Evolutionary conservation across 2,329 filamentous ascomycete genomes (phyloP).

Genomic region (Colletotrichum liaoningense): DNA sequence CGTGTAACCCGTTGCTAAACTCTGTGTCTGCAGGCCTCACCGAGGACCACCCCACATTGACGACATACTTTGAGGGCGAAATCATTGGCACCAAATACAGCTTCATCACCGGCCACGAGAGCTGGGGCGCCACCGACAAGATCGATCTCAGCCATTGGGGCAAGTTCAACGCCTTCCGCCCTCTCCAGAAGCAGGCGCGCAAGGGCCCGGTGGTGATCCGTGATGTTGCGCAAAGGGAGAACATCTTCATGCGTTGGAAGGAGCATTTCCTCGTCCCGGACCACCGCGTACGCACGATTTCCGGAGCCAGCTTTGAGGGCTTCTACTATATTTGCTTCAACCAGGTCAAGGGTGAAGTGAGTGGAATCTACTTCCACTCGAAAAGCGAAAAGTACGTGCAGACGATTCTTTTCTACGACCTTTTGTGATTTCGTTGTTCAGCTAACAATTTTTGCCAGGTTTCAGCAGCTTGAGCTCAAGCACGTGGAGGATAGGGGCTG

Average conservation of each 20-base stretch:
- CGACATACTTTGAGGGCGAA: constrained; percentile 98
- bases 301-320: constrained; percentile 95
- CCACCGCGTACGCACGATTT: constrained; percentile 90
- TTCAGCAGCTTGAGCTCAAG: constrained; percentile 91
- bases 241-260: constrained; percentile 99
- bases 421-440: background rate
- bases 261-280: constrained; percentile 97
- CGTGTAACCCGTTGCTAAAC: constrained; percentile 18
- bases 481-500: constrained; percentile 89
- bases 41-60: constrained; percentile 95
- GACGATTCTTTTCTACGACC: background rate
- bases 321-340: constrained; percentile 99
- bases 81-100: constrained; percentile 95
- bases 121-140: constrained; percentile 93
- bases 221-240: constrained; percentile 83
- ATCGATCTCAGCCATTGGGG: constrained; percentile 94
- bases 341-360: constrained; percentile 85
- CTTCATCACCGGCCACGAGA: constrained; percentile 90
- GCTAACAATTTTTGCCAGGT: constrained; percentile 62
- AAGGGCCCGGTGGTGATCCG: constrained; percentile 68
- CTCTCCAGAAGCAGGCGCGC: constrained; percentile 70
- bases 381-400: constrained; percentile 92
- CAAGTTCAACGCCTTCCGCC: constrained; percentile 88
- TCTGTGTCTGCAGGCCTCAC: constrained; percentile 75
- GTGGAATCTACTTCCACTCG: constrained; percentile 96